Percentiles rank a stretch among this genome's conserved stretches.
These are phyloP conservation scores for Nidularia pulvinata DNA, from an alignment of 768 basidiomycete species.

Conservation along the genomic window DNA sequence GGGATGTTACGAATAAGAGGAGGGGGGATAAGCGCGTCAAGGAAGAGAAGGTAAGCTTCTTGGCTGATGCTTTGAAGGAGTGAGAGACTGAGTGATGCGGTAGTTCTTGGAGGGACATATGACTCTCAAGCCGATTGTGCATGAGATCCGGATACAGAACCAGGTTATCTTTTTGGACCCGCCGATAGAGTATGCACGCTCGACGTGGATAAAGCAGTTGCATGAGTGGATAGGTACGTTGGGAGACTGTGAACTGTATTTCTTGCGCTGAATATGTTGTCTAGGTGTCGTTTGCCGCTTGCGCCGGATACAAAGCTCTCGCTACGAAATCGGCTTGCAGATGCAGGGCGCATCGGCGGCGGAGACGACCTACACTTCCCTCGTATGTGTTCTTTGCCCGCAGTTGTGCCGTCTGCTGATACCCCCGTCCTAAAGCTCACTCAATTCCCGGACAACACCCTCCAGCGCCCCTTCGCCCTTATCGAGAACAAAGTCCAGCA, in stretches of 20 bases:
- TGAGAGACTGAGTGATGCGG: neutral
- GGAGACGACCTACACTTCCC: slow-evolving; percentile 81
- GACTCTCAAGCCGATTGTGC: slow-evolving; percentile 83
- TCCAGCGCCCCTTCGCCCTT: slow-evolving; percentile 81
- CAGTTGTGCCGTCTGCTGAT: neutral
- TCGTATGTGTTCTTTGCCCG: slow-evolving; percentile 47
- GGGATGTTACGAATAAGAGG: slow-evolving; percentile 65
- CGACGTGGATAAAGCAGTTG: slow-evolving; percentile 86
- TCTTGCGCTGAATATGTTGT: neutral
- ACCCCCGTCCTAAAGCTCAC: slow-evolving; percentile 44
- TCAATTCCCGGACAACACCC: slow-evolving; percentile 67
- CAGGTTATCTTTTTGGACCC: slow-evolving; percentile 99
- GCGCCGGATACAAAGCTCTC: slow-evolving; percentile 88
- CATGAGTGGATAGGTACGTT: slow-evolving; percentile 84
- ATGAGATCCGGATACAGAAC: slow-evolving; percentile 98
- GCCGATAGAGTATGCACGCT: slow-evolving; percentile 92
- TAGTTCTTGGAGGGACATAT: slow-evolving; percentile 76
- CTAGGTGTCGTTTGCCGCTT: slow-evolving; percentile 86
- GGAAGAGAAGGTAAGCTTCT: slow-evolving; percentile 69
- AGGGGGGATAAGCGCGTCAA: slow-evolving; percentile 69
- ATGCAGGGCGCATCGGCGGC: slow-evolving; percentile 68
- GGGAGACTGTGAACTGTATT: neutral
- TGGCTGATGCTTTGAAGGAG: neutral
- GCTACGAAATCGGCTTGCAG: slow-evolving; percentile 96
- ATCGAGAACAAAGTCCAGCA: slow-evolving; percentile 89